Evolutionary conservation across 2,329 filamentous ascomycete genomes (phyloP).

Genomic region (Xylaria sp.): DNA sequence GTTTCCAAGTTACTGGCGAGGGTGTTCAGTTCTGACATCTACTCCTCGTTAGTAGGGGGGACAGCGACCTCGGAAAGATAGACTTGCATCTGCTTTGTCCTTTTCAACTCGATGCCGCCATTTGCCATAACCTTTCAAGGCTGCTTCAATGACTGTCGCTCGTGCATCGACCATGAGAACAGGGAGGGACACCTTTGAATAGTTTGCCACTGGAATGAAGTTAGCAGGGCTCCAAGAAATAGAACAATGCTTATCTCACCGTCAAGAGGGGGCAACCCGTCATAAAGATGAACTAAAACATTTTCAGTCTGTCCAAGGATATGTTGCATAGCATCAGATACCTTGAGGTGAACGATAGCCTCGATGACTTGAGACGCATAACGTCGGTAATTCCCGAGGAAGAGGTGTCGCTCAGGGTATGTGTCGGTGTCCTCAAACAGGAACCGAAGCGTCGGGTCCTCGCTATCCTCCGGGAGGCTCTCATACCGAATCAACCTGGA

Average conservation of each 20-base stretch:
- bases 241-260: constrained; percentile 40
- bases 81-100: constrained; percentile 22
- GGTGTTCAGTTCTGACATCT: constrained; percentile 47
- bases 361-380: constrained; percentile 88
- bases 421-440: constrained; percentile 94
- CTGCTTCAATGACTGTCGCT: constrained; percentile 82
- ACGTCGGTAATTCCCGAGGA: constrained; percentile 89
- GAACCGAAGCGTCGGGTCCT: constrained; percentile 74
- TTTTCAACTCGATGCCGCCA: constrained; percentile 48
- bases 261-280: constrained; percentile 60
- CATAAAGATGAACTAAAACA: constrained; percentile 70
- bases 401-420: constrained; percentile 86
- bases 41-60: constrained; percentile 19
- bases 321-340: constrained; percentile 79
- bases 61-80: not conserved
- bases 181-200: constrained; percentile 65
- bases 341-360: constrained; percentile 72
- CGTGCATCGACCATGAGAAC: constrained; percentile 80
- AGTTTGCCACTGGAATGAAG: constrained; percentile 43
- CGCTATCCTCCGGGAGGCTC: constrained; percentile 71
- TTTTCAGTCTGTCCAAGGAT: constrained; percentile 76
- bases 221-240: constrained; percentile 16
- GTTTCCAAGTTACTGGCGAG: constrained; percentile 61
- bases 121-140: constrained; percentile 81
- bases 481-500: constrained; percentile 83